phyloP scores from a whole-genome alignment of 768 basidiomycete genomes.

The Ephemerocybe angulata region DNA sequence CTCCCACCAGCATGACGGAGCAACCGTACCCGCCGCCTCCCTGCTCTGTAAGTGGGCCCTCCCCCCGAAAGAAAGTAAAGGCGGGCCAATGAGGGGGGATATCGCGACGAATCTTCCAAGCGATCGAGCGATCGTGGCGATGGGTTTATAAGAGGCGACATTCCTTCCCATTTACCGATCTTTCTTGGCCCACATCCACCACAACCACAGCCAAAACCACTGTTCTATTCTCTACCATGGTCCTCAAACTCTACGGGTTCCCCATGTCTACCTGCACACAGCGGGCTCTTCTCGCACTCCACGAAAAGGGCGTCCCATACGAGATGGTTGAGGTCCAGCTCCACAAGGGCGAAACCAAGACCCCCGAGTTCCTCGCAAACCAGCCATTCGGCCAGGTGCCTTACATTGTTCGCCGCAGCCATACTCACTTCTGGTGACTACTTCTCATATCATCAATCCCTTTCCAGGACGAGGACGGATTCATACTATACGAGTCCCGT shows the following conservation, averaged over 20 bases:
- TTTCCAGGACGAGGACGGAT: too few relatives aligned
- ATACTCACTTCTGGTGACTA: too few relatives aligned
- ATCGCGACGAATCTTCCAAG: neutral
- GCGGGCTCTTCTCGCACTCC: conserved; percentile 41
- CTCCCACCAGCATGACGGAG: too few relatives aligned
- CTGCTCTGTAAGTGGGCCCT: neutral
- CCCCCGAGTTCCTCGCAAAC: conserved; percentile 29
- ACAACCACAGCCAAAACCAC: too few relatives aligned
- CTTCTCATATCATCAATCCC: too few relatives aligned
- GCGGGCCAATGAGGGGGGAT: neutral
- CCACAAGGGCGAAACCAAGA: conserved; percentile 38
- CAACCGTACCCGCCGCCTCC: neutral
- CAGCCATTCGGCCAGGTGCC: conserved; percentile 62
- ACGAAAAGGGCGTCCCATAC: conserved; percentile 51
- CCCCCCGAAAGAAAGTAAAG: neutral
- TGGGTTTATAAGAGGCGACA: too few relatives aligned
- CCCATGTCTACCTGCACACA: conserved; percentile 39
- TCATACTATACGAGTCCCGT: too few relatives aligned
- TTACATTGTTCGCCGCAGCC: conserved; percentile 44
- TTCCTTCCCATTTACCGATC: neutral
- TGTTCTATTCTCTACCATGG: conserved; percentile 7
- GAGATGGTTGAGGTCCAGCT: conserved; percentile 42
- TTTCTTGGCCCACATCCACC: neutral
- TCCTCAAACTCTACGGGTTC: conserved; percentile 35
- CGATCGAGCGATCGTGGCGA: too few relatives aligned